These are phyloP conservation scores for Solanum aculeatissimum DNA, from an alignment of 305 asterid genomes.

Conservation along the genomic window DNA sequence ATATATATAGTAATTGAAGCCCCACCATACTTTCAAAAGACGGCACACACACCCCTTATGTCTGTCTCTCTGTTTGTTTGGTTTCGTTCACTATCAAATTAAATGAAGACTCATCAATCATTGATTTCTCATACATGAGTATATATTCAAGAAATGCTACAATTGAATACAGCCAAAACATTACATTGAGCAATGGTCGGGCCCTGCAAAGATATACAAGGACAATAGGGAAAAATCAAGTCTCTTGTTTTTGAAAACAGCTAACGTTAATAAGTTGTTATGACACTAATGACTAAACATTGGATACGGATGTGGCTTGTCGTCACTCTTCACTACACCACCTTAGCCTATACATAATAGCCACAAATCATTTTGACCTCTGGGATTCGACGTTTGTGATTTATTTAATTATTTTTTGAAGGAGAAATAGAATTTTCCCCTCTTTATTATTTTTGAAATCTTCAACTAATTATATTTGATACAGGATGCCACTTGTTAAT, in stretches of 20 bases:
- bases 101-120: background rate
- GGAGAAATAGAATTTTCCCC: background rate
- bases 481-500: constrained; percentile 70
- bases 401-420: background rate
- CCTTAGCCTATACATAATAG: background rate
- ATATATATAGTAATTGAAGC: background rate
- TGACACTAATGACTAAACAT: background rate
- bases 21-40: background rate
- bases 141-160: background rate
- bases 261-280: background rate
- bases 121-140: background rate
- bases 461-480: background rate
- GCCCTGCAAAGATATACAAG: background rate
- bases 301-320: background rate
- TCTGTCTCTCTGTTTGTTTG: background rate
- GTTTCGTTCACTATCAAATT: background rate
- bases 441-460: background rate
- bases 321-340: background rate
- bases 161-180: background rate
- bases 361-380: background rate
- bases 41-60: background rate
- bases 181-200: background rate
- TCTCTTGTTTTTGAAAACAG: too few relatives aligned
- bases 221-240: background rate
- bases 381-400: background rate